Percentiles rank a stretch among this genome's conserved stretches.
phyloP scores from a whole-genome alignment of 495 filamentous ascomycete genomes.

The Podospora anserina region DNA sequence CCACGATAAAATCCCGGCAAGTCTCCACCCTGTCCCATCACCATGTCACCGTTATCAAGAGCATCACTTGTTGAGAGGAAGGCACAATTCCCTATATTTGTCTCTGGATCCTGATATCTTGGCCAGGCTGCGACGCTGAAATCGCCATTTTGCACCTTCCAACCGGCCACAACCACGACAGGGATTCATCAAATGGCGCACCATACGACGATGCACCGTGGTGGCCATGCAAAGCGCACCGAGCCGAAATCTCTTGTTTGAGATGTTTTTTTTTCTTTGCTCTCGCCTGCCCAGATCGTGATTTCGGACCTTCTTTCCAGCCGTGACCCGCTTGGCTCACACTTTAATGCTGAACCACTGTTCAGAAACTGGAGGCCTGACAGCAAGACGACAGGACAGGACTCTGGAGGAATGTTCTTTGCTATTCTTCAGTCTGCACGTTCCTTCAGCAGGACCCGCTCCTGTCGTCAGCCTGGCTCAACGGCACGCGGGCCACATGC shows the following conservation, averaged over 20 bases:
- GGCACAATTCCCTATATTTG: neutral
- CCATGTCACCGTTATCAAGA: conserved; percentile 3
- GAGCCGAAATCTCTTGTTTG: conserved; percentile 20
- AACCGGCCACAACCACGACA: conserved; percentile 11
- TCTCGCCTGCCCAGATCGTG: conserved; percentile 4
- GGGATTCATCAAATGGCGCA: conserved; percentile 31
- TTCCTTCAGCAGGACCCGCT: conserved; percentile 2
- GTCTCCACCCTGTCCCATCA: neutral
- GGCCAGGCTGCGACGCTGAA: conserved; percentile 5
- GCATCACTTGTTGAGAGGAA: neutral
- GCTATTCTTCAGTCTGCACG: neutral
- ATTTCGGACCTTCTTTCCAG: conserved; percentile 29
- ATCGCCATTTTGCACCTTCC: conserved; percentile 8
- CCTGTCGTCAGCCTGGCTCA: neutral
- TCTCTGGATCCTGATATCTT: neutral
- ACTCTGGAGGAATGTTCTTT: conserved; percentile 6
- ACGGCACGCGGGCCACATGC: neutral
- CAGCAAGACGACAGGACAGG: neutral
- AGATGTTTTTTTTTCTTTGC: conserved; percentile 19
- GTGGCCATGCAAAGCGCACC: conserved; percentile 19
- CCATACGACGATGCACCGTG: conserved; percentile 16
- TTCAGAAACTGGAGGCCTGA: neutral
- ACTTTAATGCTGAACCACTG: neutral
- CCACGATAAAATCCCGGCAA: conserved; percentile 34
- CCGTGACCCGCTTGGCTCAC: conserved; percentile 6